Evolutionary conservation across 768 basidiomycete genomes (phyloP).

Genomic region (Lactarius evosmus): DNA sequence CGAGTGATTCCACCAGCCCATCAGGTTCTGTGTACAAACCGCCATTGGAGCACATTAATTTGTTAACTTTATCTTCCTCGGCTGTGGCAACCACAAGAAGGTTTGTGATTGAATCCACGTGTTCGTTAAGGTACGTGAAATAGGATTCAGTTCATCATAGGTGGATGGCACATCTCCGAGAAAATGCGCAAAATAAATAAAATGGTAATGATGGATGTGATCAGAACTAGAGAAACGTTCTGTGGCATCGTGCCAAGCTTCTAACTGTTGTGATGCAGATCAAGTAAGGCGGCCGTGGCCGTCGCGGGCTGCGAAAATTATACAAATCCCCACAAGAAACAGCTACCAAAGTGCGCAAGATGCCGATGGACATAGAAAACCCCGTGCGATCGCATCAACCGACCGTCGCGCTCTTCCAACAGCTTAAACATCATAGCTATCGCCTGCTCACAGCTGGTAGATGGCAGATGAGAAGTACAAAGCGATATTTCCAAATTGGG

Average conservation of each 20-base stretch:
- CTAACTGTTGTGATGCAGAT: background rate
- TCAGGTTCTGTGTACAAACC: slow-evolving; percentile 5
- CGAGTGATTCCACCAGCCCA: background rate
- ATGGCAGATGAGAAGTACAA: background rate
- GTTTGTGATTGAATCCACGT: slow-evolving; percentile 4
- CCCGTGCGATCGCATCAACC: background rate
- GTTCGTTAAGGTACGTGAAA: background rate
- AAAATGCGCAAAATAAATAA: background rate
- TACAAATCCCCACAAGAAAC: background rate
- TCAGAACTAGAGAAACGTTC: background rate
- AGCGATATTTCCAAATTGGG: background rate
- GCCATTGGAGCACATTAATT: background rate
- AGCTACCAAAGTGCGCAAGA: background rate
- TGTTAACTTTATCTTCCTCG: background rate
- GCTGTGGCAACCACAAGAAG: background rate
- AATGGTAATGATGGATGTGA: background rate
- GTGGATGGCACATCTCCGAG: background rate
- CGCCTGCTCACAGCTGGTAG: background rate
- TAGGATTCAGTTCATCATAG: background rate
- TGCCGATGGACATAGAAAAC: background rate
- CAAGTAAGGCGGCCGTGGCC: background rate
- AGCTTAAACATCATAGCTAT: background rate
- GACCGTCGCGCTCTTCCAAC: background rate
- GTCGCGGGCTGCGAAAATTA: background rate
- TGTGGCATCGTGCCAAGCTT: background rate